These are phyloP conservation scores for Didymosphaeria variabile DNA, from an alignment of 2,329 filamentous ascomycete species.

Conservation along the genomic window DNA sequence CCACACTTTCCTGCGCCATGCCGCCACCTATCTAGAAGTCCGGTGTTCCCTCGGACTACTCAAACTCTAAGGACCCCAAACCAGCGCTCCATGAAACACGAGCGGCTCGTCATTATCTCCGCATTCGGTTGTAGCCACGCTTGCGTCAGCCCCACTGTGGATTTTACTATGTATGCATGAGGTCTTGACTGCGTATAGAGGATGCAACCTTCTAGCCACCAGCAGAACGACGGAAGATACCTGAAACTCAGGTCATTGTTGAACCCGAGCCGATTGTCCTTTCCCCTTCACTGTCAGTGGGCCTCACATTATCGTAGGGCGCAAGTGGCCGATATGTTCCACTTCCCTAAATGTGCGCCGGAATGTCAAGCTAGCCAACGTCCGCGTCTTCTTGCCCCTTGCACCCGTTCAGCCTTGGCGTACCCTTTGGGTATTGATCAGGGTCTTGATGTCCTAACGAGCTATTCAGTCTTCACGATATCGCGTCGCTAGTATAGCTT, in stretches of 20 bases:
- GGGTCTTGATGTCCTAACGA: background rate
- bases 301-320: background rate
- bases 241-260: constrained; percentile 5
- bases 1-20: constrained; percentile 3
- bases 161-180: background rate
- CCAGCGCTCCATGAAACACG: constrained; percentile 21
- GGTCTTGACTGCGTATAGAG: background rate
- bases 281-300: background rate
- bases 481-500: constrained; percentile 12
- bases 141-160: constrained; percentile 17
- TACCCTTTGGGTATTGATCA: constrained; percentile 4
- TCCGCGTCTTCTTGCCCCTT: constrained; percentile 40
- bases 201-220: background rate
- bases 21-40: background rate
- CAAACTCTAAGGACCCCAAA: constrained; percentile 14
- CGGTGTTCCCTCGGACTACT: constrained; percentile 20
- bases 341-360: background rate
- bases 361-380: constrained; percentile 33
- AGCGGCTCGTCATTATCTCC: constrained; percentile 28
- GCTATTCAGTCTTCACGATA: background rate
- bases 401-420: constrained; percentile 25
- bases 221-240: constrained; percentile 1
- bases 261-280: background rate
- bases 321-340: constrained; percentile 2
- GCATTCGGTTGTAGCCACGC: constrained; percentile 20